These are phyloP conservation scores for Camelina sativa DNA, from an alignment of 345 rosid genomes.

Conservation along the genomic window DNA sequence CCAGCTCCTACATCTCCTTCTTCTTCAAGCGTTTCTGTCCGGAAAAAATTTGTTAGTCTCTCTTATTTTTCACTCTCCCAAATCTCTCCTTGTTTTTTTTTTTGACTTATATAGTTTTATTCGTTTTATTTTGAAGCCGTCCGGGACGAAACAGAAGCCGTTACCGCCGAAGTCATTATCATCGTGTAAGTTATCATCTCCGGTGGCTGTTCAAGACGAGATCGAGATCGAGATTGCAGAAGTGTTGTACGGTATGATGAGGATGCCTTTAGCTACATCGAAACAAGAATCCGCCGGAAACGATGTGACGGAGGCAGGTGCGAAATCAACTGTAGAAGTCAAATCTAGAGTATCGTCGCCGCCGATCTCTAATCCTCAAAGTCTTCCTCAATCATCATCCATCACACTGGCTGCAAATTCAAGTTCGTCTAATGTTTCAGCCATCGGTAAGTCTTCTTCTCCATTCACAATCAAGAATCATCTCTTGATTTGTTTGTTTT, in stretches of 20 bases:
- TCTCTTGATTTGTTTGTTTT: not conserved
- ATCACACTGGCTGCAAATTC: conserved; percentile 63
- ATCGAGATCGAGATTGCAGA: conserved; percentile 99
- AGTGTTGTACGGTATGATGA: conserved; percentile 89
- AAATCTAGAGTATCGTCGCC: conserved; percentile 94
- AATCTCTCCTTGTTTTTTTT: not conserved
- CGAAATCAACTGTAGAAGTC: conserved; percentile 38
- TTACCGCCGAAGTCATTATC: conserved; percentile 64
- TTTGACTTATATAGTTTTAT: conserved; percentile 15
- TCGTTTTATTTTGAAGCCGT: conserved; percentile 65
- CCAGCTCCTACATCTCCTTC: conserved; percentile 78
- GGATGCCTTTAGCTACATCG: conserved; percentile 71
- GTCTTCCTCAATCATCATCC: conserved; percentile 59
- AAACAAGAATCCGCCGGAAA: conserved; percentile 60
- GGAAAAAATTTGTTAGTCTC: conserved; percentile 82
- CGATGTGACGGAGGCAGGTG: conserved; percentile 52
- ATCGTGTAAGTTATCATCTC: conserved; percentile 58
- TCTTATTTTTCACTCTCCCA: not conserved
- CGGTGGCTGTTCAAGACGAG: conserved; percentile 74
- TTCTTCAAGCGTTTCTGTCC: conserved; percentile 75
- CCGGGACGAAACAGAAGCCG: conserved; percentile 77
- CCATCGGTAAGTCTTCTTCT: conserved; percentile 58
- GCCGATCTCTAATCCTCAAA: conserved; percentile 76
- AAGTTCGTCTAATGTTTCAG: conserved; percentile 60
- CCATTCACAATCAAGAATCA: not conserved